These are phyloP conservation scores for Cardamine occulta DNA, from an alignment of 345 rosid species.

Conservation along the genomic window DNA sequence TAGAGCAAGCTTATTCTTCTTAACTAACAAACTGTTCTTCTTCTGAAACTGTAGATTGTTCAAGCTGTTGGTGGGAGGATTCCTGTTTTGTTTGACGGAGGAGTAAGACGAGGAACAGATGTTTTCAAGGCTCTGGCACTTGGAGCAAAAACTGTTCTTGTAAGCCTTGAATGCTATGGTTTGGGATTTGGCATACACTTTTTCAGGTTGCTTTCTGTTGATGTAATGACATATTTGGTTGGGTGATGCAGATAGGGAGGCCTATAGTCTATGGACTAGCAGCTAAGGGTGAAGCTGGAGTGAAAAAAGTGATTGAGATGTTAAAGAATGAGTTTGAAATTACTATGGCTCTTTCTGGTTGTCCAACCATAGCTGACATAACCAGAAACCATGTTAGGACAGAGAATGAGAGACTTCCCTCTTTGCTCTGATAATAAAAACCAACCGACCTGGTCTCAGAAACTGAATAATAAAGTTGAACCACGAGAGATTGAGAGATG, in stretches of 20 bases:
- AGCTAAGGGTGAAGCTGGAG: conserved; percentile 77
- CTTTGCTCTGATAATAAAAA: conserved; percentile 48
- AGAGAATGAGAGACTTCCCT: conserved; percentile 49
- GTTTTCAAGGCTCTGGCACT: conserved; percentile 89
- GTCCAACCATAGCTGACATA: conserved; percentile 60
- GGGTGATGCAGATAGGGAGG: conserved; percentile 76
- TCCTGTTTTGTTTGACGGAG: conserved; percentile 87
- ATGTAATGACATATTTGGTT: conserved; percentile 3
- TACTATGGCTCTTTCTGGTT: conserved; percentile 82
- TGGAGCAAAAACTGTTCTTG: conserved; percentile 92
- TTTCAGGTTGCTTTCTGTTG: neutral
- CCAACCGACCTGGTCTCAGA: neutral
- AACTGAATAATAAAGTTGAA: neutral
- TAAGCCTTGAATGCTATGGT: conserved; percentile 38
- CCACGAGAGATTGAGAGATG: no score
- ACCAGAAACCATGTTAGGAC: conserved; percentile 67
- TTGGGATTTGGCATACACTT: neutral
- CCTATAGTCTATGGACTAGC: conserved; percentile 78
- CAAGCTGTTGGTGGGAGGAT: conserved; percentile 68
- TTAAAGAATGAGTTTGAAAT: conserved; percentile 78
- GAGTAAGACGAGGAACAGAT: conserved; percentile 81
- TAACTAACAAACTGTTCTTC: neutral
- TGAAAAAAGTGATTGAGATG: conserved; percentile 64
- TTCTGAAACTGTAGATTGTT: conserved; percentile 59
- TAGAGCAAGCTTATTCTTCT: neutral